Evolutionary conservation across 192 early-diverging fungal genomes (phyloP), one percentile per base, ranked within the genome.

Genomic region (Dispira simplex): DNA sequence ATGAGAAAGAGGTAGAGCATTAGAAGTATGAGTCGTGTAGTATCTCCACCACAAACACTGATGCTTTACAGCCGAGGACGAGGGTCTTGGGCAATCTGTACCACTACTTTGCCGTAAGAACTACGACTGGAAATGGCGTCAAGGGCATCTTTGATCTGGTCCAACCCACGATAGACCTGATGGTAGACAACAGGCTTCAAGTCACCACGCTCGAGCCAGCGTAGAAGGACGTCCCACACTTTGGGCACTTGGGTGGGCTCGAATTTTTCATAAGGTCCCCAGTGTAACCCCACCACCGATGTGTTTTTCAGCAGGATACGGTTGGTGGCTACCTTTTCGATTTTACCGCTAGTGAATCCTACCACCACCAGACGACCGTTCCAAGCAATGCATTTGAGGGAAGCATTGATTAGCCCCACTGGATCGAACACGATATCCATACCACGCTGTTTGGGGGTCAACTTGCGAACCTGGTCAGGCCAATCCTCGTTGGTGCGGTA

Each of bases 301-400:
- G 84, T 77, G 68, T 90, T 88, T 70, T 93, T 93, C 43, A 93
- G 71, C 68, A 93, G 74, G n/a, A 92, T 70, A 12, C 86, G 73
- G 68, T 93, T 91, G 4, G 79, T 77, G 0, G 91, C 77, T 14
- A 92, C 71, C 64, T 88, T 89, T 64, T 93, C 91, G 65, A 90
- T 88, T 2, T 70, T 65, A n/a, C 87, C 88, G 21, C 83, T 76
- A 14, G 90, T 79, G 70, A 93, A 92, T 0, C 87, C 94, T 12
- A 94, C 83, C 12, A 94, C 83, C 16, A 91, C 74, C 44, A 94
- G 75, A 32, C 91, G 86, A 0, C 86, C 93, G 70, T 89, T 91
- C 84, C 85, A 81, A 11, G 87, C 90, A 26, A 85, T 74, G 43
- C 76, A 80, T 63, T 77, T 79, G 47, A 77, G 66, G 14, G 83